Base-by-base conservation (phyloP, 257 asterid species). In the Fraxinus pennsylvanica region DNA sequence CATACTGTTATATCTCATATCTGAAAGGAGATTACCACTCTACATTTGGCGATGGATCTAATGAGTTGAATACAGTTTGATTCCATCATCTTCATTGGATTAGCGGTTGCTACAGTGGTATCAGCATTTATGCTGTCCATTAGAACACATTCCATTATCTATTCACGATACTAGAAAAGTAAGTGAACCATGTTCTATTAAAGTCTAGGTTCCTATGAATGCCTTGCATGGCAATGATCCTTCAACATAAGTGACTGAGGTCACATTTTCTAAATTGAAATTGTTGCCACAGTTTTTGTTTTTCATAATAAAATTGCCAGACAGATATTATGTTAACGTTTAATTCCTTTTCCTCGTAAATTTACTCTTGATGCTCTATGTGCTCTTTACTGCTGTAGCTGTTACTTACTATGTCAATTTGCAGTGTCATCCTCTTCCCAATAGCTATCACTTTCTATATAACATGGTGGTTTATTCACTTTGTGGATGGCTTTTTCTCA, bases 381-480 rank as follows among this genome's bases (percentile, higher is more conserved):
- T 27, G 67, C 30, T 75, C 57, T 36, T 63, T 74, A 74, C 32
- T 76, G 57, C 17, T 50, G 71, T 72, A 10, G 33, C 32, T 68
- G 61, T 75, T 83, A 43, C 71, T 84, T 70, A 75, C 76, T 33
- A 71, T 81, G 69, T 74, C 50, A 29, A 72, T 85, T 79, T 84
- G 87, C 92, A 90, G 95, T 83, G 95, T 90, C 88, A 90, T 90
- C 84, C 89, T 90, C 82, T 80, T 90, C 41, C 95, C 95, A 72
- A 87, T 90, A 54, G 92, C 95, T 45, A 83, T 90, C 78, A 90
- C 95, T 65, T 90, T 90, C 91, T 90, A 90, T 68, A 70, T 90
- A 81, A 90, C 95, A 74, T 90, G 95, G 95, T 90, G 95, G 95
- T 90, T 90, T 88, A 90, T 90, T 88, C 92, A 83, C 87, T 90